Conservation (phyloP, 371 early-diverging fungal species). For the Rhizopus stolonifer region DNA sequence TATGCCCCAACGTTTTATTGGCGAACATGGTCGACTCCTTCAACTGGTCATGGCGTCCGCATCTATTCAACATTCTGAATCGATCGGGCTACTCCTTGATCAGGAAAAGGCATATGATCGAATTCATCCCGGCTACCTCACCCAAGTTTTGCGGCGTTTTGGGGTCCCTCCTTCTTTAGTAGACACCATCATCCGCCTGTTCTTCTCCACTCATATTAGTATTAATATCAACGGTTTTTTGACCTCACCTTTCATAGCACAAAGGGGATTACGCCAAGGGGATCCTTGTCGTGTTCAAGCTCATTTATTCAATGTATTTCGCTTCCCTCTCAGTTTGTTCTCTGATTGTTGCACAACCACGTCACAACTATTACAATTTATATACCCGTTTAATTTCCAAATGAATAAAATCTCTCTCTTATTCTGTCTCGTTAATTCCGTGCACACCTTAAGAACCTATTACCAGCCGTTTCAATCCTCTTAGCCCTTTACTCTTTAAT, state of each 20-base stretch:
- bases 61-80: no score
- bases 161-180: conserved; percentile 4
- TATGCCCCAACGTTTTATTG: background rate
- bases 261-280: conserved; percentile 13
- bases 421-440: no score
- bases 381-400: no score
- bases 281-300: no score
- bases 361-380: no score
- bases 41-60: no score
- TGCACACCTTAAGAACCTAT: no score
- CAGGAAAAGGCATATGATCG: conserved; percentile 21
- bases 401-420: no score
- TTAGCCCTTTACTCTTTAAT: conserved; percentile 20
- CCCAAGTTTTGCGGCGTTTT: background rate
- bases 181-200: background rate
- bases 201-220: background rate
- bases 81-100: conserved; percentile 12
- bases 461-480: no score
- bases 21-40: background rate
- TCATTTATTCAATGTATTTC: no score
- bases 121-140: conserved; percentile 11
- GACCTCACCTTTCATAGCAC: background rate
- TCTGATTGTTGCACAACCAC: no score
- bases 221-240: conserved; percentile 14
- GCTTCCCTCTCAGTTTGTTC: no score